A percentile compares a stretch with the other conserved stretches of the same genome.
Evolutionary conservation across 768 basidiomycete genomes (phyloP).

Genomic region (Russula dissimulans): DNA sequence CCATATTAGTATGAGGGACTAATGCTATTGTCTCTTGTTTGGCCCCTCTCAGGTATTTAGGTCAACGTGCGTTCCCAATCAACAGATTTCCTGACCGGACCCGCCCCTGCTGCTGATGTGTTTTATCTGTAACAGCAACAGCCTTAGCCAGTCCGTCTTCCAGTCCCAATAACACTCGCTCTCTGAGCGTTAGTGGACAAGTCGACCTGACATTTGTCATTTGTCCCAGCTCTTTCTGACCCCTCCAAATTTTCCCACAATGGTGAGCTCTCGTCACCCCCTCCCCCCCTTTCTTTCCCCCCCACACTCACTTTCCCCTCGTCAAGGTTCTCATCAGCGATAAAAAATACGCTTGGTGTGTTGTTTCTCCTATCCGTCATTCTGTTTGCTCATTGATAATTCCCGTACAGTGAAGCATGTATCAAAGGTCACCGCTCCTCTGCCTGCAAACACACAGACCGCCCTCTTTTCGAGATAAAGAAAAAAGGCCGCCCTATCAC

Average conservation of each 20-base stretch:
- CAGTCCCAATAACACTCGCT: constrained; percentile 21
- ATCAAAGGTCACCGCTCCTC: constrained; percentile 94
- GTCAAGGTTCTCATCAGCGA: constrained; percentile 62
- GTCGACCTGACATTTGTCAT: constrained; percentile 11
- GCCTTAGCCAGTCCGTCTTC: constrained; percentile 14
- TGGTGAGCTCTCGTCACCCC: constrained; percentile 2
- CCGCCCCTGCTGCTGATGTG: constrained; percentile 18
- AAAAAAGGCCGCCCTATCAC: constrained; percentile 89
- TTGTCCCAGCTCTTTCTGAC: constrained; percentile 11
- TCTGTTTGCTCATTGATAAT: constrained; percentile 15
- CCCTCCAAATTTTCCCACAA: neutral
- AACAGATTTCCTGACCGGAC: constrained; percentile 5
- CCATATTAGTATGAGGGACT: constrained; percentile 1
- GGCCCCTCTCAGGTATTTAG: constrained; percentile 11
- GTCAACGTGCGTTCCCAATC: constrained; percentile 10
- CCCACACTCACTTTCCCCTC: neutral
- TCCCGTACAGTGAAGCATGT: constrained; percentile 63
- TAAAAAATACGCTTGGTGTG: constrained; percentile 67
- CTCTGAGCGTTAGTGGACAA: constrained; percentile 19
- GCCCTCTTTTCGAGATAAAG: constrained; percentile 89
- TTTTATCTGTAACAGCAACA: constrained; percentile 14
- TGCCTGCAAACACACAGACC: constrained; percentile 74
- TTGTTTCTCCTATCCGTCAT: neutral
- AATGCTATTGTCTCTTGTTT: constrained; percentile 19
- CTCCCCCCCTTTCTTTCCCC: neutral